Conservation (phyloP, 345 rosid genomes). For the Physaria fendleri region DNA sequence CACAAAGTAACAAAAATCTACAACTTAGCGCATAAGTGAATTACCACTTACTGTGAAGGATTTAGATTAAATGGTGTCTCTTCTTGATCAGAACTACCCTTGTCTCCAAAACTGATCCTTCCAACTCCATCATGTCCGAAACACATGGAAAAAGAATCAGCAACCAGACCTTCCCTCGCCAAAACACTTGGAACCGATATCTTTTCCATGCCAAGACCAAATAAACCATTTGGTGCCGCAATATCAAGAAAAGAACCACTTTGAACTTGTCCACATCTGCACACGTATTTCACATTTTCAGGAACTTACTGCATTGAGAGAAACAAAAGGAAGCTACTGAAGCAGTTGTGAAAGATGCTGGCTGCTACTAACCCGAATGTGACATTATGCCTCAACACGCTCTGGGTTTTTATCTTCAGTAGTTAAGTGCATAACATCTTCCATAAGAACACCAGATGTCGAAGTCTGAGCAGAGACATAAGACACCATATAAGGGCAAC, state of each 20-base stretch:
- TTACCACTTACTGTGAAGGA: conserved; percentile 76
- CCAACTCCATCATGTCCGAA: conserved; percentile 79
- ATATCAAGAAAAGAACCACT: conserved; percentile 83
- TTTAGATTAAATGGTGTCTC: conserved; percentile 75
- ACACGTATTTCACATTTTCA: conserved; percentile 32
- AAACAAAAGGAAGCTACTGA: neutral
- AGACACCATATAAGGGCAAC: conserved; percentile 71
- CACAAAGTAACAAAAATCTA: neutral
- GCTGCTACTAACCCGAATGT: conserved; percentile 58
- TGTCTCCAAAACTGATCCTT: conserved; percentile 85
- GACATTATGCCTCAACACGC: conserved; percentile 53
- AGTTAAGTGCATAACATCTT: conserved; percentile 71
- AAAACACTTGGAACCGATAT: conserved; percentile 82
- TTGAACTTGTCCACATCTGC: conserved; percentile 96
- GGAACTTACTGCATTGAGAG: conserved; percentile 8
- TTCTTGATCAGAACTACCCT: conserved; percentile 73
- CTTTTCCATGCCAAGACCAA: conserved; percentile 86
- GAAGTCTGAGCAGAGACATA: conserved; percentile 85
- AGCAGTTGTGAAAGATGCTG: neutral
- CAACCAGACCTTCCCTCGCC: conserved; percentile 56
- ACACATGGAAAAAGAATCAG: conserved; percentile 92
- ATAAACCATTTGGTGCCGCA: conserved; percentile 85
- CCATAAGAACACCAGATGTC: conserved; percentile 65
- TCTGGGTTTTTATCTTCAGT: conserved; percentile 41
- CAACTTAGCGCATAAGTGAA: conserved; percentile 24